Percentiles rank a stretch among this genome's conserved stretches.
These are phyloP conservation scores for Eutypella sp. DNA, from an alignment of 2,329 filamentous ascomycete species.

Conservation along the genomic window DNA sequence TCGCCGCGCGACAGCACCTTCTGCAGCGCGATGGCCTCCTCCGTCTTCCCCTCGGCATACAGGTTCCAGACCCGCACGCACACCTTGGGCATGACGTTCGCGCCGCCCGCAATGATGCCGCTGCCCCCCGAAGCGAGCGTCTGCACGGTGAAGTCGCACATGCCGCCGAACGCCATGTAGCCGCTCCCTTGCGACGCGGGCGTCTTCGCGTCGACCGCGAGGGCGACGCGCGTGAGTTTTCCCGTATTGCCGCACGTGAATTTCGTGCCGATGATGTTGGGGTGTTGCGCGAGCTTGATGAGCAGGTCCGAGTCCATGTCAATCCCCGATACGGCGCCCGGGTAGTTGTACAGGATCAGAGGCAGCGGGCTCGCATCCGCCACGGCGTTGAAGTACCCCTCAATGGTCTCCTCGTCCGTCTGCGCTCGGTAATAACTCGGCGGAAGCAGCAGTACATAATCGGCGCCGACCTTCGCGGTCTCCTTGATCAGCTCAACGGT, in stretches of 20 bases:
- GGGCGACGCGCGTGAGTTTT: slow-evolving; percentile 78
- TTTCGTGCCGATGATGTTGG: slow-evolving; percentile 83
- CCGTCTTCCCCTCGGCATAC: slow-evolving; percentile 65
- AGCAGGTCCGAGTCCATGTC: slow-evolving; percentile 88
- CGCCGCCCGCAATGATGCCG: slow-evolving; percentile 80
- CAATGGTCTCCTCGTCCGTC: slow-evolving; percentile 68
- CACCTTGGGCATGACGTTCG: slow-evolving; percentile 79
- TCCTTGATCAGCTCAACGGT: slow-evolving; percentile 72
- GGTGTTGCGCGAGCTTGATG: slow-evolving; percentile 71
- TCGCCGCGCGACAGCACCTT: slow-evolving; percentile 73
- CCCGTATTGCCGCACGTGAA: slow-evolving; percentile 91
- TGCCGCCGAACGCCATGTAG: slow-evolving; percentile 84
- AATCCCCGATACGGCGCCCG: slow-evolving; percentile 78
- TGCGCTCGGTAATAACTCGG: slow-evolving; percentile 79
- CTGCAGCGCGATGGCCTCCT: slow-evolving; percentile 72
- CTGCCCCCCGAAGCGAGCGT: slow-evolving; percentile 73
- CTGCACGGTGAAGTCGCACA: slow-evolving; percentile 83
- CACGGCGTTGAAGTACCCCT: slow-evolving; percentile 69
- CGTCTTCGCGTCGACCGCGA: slow-evolving; percentile 66
- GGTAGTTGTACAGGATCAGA: slow-evolving; percentile 88
- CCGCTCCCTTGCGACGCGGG: slow-evolving; percentile 53
- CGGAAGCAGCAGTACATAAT: slow-evolving; percentile 74
- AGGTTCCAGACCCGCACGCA: slow-evolving; percentile 76
- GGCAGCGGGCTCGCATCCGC: slow-evolving; percentile 72
- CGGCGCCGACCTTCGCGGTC: slow-evolving; percentile 63